A percentile compares a stretch with the other conserved stretches of the same genome.
Evolutionary conservation across 2,329 filamentous ascomycete species (phyloP).

Genomic region (Aspergillus neotritici): DNA sequence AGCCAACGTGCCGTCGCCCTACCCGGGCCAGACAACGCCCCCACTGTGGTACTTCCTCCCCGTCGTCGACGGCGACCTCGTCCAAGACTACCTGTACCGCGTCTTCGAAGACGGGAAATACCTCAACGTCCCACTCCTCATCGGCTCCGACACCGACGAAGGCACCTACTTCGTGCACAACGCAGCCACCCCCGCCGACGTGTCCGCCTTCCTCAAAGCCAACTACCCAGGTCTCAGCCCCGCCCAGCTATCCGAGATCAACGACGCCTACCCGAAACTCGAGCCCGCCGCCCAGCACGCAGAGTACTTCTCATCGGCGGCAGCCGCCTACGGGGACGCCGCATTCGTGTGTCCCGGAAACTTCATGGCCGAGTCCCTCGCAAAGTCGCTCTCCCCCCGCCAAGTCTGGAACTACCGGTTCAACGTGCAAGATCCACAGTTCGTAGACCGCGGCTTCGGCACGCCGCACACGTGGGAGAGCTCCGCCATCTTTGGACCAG

Average conservation of each 20-base stretch:
- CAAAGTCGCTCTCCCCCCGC: conserved; percentile 20
- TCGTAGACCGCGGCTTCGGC: no score
- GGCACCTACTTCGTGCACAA: conserved; percentile 42
- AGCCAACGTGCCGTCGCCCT: conserved; percentile 37
- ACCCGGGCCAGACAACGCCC: conserved; percentile 29
- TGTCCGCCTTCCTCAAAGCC: conserved; percentile 50
- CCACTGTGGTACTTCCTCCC: conserved; percentile 53
- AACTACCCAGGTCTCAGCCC: conserved; percentile 52
- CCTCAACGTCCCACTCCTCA: conserved; percentile 51
- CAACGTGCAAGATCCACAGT: conserved; percentile 37
- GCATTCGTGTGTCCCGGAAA: conserved; percentile 46
- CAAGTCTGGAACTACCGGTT: conserved; percentile 46
- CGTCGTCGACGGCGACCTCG: conserved; percentile 50
- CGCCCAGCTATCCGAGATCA: conserved; percentile 45
- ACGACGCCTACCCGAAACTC: conserved; percentile 47
- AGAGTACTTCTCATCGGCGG: conserved; percentile 36
- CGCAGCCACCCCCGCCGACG: conserved; percentile 43
- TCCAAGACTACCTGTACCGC: conserved; percentile 48
- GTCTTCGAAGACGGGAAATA: conserved; percentile 47
- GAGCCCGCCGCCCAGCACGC: conserved; percentile 26
- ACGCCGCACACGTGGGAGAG: no score
- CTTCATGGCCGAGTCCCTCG: conserved; percentile 33
- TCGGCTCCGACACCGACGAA: conserved; percentile 43
- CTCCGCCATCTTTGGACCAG: no score
- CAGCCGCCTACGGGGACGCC: conserved; percentile 40